Evolutionary conservation across 2,329 filamentous ascomycete species (phyloP).

Genomic region (Botryotinia calthae): DNA sequence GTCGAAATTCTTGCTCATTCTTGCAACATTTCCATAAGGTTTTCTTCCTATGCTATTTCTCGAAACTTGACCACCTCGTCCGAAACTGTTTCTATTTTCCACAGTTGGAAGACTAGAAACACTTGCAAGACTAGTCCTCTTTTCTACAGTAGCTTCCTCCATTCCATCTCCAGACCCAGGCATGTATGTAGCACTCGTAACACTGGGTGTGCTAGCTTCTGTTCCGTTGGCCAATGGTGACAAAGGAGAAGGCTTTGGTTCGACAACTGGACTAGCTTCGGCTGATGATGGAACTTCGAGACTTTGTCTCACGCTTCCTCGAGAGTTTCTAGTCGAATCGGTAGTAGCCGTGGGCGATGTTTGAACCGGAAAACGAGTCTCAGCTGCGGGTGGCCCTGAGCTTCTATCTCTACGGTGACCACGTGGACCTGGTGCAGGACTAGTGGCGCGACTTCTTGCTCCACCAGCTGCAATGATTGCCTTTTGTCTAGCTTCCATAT

Average conservation of each 20-base stretch:
- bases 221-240: slow-evolving; percentile 33
- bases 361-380: slow-evolving; percentile 81
- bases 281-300: slow-evolving; percentile 68
- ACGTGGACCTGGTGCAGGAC: slow-evolving; percentile 62
- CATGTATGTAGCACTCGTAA: slow-evolving; percentile 37
- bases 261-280: slow-evolving; percentile 28
- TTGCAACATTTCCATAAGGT: slow-evolving; percentile 11
- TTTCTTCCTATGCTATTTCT: slow-evolving; percentile 17
- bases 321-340: slow-evolving; percentile 41
- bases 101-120: slow-evolving; percentile 33
- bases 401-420: slow-evolving; percentile 79
- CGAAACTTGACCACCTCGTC: slow-evolving; percentile 42
- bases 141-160: slow-evolving; percentile 19
- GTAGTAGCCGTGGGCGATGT: slow-evolving; percentile 57
- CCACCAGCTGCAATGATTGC: slow-evolving; percentile 62
- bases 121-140: slow-evolving; percentile 35
- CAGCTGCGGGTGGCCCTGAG: slow-evolving; percentile 63
- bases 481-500: slow-evolving; percentile 90
- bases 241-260: slow-evolving; percentile 24
- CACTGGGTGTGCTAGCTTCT: slow-evolving; percentile 27
- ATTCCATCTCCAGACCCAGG: slow-evolving; percentile 33
- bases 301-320: slow-evolving; percentile 54
- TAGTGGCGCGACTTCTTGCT: slow-evolving; percentile 70
- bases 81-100: slow-evolving; percentile 65
- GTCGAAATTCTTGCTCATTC: slow-evolving; percentile 15